These are phyloP conservation scores for Xylaria castorea DNA, from an alignment of 495 filamentous ascomycete genomes.

Conservation along the genomic window DNA sequence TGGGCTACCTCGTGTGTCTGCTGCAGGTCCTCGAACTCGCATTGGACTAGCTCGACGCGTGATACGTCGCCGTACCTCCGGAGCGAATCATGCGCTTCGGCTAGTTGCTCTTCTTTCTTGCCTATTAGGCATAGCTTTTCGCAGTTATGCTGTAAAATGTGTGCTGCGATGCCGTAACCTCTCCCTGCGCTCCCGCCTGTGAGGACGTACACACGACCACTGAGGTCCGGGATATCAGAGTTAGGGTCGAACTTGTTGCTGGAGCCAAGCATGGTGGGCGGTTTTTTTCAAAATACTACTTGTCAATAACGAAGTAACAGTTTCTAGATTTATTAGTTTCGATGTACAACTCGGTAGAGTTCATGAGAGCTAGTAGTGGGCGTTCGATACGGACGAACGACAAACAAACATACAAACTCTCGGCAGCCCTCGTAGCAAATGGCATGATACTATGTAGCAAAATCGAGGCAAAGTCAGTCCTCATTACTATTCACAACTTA, in stretches of 20 bases:
- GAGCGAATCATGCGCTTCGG: slow-evolving; percentile 48
- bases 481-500: background rate
- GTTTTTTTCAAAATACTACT: background rate
- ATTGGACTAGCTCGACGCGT: slow-evolving; percentile 52
- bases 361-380: background rate
- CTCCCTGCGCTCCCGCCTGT: slow-evolving; percentile 54
- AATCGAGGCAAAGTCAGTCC: background rate
- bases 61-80: slow-evolving; percentile 47
- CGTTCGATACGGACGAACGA: background rate
- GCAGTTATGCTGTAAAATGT: slow-evolving; percentile 59
- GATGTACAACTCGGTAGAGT: background rate
- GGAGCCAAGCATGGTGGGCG: slow-evolving; percentile 31
- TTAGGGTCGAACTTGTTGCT: slow-evolving; percentile 53
- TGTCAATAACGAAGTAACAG: background rate
- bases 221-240: slow-evolving; percentile 35
- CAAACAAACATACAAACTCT: background rate
- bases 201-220: slow-evolving; percentile 50
- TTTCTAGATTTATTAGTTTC: background rate
- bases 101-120: slow-evolving; percentile 54
- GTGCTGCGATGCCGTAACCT: slow-evolving; percentile 56
- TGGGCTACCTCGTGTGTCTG: slow-evolving; percentile 51
- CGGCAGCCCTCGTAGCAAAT: background rate
- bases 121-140: slow-evolving; percentile 55
- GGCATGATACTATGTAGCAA: background rate
- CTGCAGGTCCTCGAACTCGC: slow-evolving; percentile 49